Conservation (phyloP, 176 grass and related monocot species). For the Zea luxurians region DNA sequence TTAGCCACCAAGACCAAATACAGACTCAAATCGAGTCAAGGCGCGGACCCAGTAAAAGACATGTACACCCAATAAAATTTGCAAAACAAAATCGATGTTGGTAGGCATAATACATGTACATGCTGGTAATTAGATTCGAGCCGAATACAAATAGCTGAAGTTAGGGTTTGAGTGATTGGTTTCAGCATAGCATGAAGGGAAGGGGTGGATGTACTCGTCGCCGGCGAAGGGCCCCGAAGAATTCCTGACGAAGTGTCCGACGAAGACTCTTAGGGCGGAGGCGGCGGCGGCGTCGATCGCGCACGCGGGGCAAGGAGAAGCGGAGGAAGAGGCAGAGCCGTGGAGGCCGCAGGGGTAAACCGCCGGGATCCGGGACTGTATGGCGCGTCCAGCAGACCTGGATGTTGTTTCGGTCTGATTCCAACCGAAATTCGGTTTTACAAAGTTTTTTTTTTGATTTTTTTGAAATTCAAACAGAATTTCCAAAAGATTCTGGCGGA, state of each 20-base stretch:
- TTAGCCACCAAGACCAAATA: constrained; percentile 41
- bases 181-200: neutral
- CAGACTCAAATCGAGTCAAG: neutral
- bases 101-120: neutral
- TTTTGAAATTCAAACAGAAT: too few species aligned
- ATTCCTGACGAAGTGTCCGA: neutral
- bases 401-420: too few species aligned
- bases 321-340: neutral
- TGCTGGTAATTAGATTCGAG: neutral
- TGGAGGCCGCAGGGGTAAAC: neutral
- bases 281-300: neutral
- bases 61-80: neutral
- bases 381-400: too few species aligned
- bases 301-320: neutral
- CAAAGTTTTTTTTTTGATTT: too few species aligned
- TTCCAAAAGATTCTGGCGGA: too few species aligned
- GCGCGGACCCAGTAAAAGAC: neutral
- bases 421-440: too few species aligned
- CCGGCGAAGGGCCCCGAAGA: neutral
- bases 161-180: neutral
- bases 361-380: too few species aligned
- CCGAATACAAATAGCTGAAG: neutral
- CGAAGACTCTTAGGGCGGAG: neutral
- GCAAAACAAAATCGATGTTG: neutral
- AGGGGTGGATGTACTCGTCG: neutral